Conservation (phyloP, 1,284 basidiomycete genomes). For the Schizopora paradoxa region DNA sequence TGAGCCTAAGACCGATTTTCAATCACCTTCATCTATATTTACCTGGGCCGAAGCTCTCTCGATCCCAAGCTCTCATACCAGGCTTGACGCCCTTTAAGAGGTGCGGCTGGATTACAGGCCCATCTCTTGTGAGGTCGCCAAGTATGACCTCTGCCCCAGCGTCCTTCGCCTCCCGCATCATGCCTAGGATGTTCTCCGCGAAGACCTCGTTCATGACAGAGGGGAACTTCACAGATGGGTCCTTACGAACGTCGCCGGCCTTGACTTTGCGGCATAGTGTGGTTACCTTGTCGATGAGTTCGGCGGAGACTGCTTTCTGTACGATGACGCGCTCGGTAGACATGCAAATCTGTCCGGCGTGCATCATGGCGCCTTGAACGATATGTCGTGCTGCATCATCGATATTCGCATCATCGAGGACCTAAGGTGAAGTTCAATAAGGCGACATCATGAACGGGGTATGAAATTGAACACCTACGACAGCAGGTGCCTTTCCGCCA, state of each 20-base stretch:
- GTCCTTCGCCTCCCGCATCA: conserved; percentile 46
- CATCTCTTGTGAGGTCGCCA: conserved; percentile 39
- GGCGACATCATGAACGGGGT: not conserved
- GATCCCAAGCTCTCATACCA: conserved; percentile 47
- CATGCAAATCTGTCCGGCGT: conserved; percentile 71
- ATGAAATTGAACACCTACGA: conserved; percentile 35
- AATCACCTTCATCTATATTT: conserved; percentile 18
- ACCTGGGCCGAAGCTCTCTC: conserved; percentile 60
- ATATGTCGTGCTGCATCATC: conserved; percentile 51
- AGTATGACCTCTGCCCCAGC: conserved; percentile 48
- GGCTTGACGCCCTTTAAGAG: conserved; percentile 43
- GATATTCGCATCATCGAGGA: conserved; percentile 60
- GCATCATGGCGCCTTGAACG: conserved; percentile 52
- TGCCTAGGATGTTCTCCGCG: conserved; percentile 43
- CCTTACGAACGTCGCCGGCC: conserved; percentile 30
- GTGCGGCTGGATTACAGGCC: conserved; percentile 49
- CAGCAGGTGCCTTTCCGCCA: conserved; percentile 70
- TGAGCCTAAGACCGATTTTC: not conserved
- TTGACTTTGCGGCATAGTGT: conserved; percentile 30
- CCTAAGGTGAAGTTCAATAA: conserved; percentile 26
- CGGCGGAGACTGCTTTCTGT: conserved; percentile 36
- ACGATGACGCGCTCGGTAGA: conserved; percentile 64
- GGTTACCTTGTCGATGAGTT: conserved; percentile 34
- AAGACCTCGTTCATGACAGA: conserved; percentile 46
- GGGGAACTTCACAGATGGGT: conserved; percentile 27